These are phyloP conservation scores for Apiotrichum mycotoxinovorans DNA, from an alignment of 1,284 basidiomycete species.

Conservation along the genomic window DNA sequence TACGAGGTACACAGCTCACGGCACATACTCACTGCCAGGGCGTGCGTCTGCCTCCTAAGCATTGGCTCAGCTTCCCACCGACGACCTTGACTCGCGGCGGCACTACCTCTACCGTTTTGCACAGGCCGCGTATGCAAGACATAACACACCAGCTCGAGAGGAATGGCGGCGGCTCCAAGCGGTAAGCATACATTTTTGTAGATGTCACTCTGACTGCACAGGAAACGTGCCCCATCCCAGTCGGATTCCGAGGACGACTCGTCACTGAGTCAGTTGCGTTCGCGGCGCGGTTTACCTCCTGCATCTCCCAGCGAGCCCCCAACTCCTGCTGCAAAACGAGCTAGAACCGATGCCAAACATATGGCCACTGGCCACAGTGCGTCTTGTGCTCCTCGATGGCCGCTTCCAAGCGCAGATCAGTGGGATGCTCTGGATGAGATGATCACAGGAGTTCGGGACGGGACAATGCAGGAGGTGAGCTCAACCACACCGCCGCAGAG, in stretches of 20 bases:
- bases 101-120: neutral
- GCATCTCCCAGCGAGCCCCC: neutral
- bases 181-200: conserved; percentile 12
- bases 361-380: conserved; percentile 30
- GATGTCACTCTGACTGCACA: conserved; percentile 2
- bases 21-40: conserved; percentile 10
- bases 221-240: conserved; percentile 22
- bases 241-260: conserved; percentile 41
- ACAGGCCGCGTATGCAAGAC: conserved; percentile 21
- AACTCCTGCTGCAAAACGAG: neutral
- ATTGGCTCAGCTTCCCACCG: conserved; percentile 33
- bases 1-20: too few relatives aligned
- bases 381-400: conserved; percentile 34
- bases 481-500: neutral
- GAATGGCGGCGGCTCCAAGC: conserved; percentile 20
- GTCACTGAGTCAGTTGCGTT: conserved; percentile 2
- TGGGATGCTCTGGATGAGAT: conserved; percentile 39
- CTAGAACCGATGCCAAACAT: neutral
- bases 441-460: conserved; percentile 36
- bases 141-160: conserved; percentile 28
- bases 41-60: conserved; percentile 23
- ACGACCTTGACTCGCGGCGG: conserved; percentile 20
- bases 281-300: neutral
- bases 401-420: conserved; percentile 8
- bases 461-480: conserved; percentile 16